Evolutionary conservation across 495 filamentous ascomycete species (phyloP), one percentile per base, ranked within the genome.

Genomic region (Penicillium goetzii): DNA sequence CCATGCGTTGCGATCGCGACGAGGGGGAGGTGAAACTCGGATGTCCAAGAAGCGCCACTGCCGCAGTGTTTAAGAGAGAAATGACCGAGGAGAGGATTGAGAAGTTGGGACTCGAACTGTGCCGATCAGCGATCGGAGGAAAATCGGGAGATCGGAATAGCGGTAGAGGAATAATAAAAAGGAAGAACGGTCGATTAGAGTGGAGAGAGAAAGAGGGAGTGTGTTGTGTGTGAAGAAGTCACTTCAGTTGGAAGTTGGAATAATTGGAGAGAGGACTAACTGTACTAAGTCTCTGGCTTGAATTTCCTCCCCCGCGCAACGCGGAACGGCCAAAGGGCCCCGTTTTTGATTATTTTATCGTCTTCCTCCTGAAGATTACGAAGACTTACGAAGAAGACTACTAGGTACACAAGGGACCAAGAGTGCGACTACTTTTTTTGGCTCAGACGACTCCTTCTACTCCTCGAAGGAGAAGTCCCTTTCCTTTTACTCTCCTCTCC

Each of bases 1-100:
- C 53, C 56, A 66, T 66, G 59, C 45, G 64, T 70, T 68, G 65
- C 50, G 57, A 71, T 72, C 59, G 51, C 57, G 57, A 68, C 68
- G 59, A 56, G 41, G 23, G 28, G 19, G 52, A n/a, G 32, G 32
- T 36, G 28, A 55, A 36, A 52, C 25, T 47, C 26, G 45, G 32
- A 53, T 34, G 30, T 21, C 17, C 11, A 52, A 4, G 62, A 25
- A 62, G 51, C 60, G 60, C 47, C 65, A 66, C 60, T 62, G 40
- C 63, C 59, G 64, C 45, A n/a, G 47, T 51, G 15, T 26, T 51
- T 28, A 12, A 17, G 50, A 30, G 32, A 21, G 52, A 28, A 23
- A 2, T 12, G 52, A 55, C n/a, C 28, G 52, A 55, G 52, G 52
- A 30, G 21, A 25, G 30, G 32, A 55, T 21, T 3, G n/a, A 55